A percentile compares a stretch with the other conserved stretches of the same genome.
These are phyloP conservation scores for Pseudogymnoascus pannorum DNA, from an alignment of 2,329 filamentous ascomycete genomes.

Conservation along the genomic window DNA sequence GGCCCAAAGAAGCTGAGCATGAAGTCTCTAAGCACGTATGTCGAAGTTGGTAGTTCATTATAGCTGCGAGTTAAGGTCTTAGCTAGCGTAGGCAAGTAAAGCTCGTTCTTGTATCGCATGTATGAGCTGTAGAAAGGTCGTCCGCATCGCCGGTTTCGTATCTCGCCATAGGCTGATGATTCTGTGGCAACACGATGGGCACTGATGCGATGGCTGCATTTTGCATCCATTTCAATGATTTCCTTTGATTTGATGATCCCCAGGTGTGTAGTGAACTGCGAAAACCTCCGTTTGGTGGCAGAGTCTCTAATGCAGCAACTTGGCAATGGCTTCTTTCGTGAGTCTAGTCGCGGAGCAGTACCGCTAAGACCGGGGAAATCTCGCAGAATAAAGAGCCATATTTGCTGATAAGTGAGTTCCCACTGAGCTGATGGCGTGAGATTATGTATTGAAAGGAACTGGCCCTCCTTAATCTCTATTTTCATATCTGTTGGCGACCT, in stretches of 20 bases:
- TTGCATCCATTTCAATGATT: not conserved
- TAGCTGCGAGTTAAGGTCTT: not conserved
- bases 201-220: not conserved
- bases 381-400: constrained; percentile 10
- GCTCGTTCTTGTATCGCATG: not conserved
- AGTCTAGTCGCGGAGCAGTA: not conserved
- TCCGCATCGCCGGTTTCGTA: not conserved
- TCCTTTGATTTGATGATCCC: not conserved
- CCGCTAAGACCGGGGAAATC: constrained; percentile 12
- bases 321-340: not conserved
- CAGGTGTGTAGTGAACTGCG: not conserved
- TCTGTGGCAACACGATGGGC: not conserved
- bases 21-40: not conserved
- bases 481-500: not conserved
- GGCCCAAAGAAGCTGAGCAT: not conserved
- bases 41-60: not conserved
- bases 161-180: not conserved
- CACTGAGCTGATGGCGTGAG: not conserved
- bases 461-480: not conserved
- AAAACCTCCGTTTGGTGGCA: not conserved
- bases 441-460: not conserved
- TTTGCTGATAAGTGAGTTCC: constrained; percentile 10
- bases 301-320: not conserved
- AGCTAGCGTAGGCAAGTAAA: not conserved
- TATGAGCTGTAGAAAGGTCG: not conserved